phyloP scores from a whole-genome alignment of 2,329 filamentous ascomycete genomes.

The Fusarium humuli region DNA sequence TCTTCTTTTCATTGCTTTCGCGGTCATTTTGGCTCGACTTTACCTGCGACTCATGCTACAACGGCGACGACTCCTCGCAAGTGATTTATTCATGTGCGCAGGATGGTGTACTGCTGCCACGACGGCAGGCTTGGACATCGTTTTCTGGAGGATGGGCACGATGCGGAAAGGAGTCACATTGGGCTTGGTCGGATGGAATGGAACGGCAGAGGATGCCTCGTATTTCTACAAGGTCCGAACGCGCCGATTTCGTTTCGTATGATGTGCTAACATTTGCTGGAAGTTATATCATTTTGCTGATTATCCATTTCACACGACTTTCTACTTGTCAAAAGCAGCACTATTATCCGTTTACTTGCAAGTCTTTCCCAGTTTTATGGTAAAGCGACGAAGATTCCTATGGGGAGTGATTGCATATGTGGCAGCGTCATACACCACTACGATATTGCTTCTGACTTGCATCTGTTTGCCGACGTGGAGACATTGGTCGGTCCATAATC shows the following conservation, averaged over 20 bases:
- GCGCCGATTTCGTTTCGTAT: fast-evolving
- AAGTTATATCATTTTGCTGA: background rate
- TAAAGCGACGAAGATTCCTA: constrained; percentile 19
- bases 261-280: fast-evolving
- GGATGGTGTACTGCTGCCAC: constrained; percentile 5
- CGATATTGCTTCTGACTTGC: background rate
- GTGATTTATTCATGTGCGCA: constrained; percentile 20
- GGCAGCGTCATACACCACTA: background rate
- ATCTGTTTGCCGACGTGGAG: constrained; percentile 8
- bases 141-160: background rate
- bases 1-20: constrained; percentile 5
- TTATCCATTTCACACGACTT: background rate
- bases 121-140: background rate
- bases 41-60: constrained; percentile 15
- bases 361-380: constrained; percentile 24
- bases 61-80: constrained; percentile 5
- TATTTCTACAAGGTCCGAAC: constrained; percentile 4
- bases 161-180: background rate
- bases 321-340: constrained; percentile 24
- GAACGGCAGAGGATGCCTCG: constrained; percentile 1
- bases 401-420: constrained; percentile 19
- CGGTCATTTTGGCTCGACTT: constrained; percentile 14
- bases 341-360: constrained; percentile 21
- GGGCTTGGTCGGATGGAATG: background rate
- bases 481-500: constrained; percentile 5